Evolutionary conservation across 2,329 filamentous ascomycete species (phyloP), one percentile per base, ranked within the genome.

Genomic region (Albophoma yamanashiensis): DNA sequence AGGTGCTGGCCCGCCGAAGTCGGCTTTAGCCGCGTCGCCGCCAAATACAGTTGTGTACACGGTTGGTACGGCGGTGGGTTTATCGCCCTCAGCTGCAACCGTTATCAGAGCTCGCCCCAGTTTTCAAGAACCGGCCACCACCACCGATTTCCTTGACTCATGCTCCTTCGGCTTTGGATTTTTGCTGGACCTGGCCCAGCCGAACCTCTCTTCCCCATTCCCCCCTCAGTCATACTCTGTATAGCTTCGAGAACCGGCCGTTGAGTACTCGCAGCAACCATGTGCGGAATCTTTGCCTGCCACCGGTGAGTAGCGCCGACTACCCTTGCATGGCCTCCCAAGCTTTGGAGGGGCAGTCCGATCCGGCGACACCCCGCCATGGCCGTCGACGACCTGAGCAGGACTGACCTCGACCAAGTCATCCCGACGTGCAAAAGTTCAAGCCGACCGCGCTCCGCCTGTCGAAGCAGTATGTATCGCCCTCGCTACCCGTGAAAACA

Each of bases 271-370:
- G 68, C 70, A 69, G 74, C 72, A 81, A 89, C 75, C 69, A 96
- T 96, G 92, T 96, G 92, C 88, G 92, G 92, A 77, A 96, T 97
- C 73, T 97, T 97, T 77, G 92, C 91, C 70, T 97, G 92, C 79
- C 91, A 97, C 78, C 82, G 84, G 92, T 96, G 79, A 74, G 86
- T 47, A 45, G 20, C 15, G 34, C 39, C 22, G 59, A 45, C 56
- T 55, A 22, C 56, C 47, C 38, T 22, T 56, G 58, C 52, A 31
- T 31, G 59, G 12, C 11, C n/a, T 57, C 57, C 59, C 58, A 59
- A 59, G 59, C 68, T 68, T 66, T 66, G 69, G 65, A 69, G 67
- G 68, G 69, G 69, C 65, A 67, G 64, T 58, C 57, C 56, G 60
- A 50, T 60, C 42, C 50, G 43, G 34, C 56, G 67, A 64, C 63